Evolutionary conservation across 768 basidiomycete species (phyloP).

Genomic region (Dentipellis fragilis): DNA sequence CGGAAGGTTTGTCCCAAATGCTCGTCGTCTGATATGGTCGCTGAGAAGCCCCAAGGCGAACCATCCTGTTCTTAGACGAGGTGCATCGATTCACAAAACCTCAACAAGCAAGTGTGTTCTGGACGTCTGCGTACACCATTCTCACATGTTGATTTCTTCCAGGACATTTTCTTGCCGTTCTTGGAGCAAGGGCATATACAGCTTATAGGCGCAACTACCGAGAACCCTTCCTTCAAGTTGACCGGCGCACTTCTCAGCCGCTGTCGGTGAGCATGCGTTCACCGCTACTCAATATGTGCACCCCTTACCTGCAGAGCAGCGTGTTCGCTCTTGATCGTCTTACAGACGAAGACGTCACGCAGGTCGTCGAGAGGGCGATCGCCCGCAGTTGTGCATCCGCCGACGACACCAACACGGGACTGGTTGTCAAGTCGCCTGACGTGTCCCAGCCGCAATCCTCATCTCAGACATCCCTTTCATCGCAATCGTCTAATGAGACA

Average conservation of each 20-base stretch:
- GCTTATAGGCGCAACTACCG: slow-evolving; percentile 78
- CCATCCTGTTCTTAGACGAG: slow-evolving; percentile 75
- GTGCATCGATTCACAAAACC: slow-evolving; percentile 71
- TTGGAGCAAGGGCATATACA: slow-evolving; percentile 72
- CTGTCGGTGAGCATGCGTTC: slow-evolving; percentile 45
- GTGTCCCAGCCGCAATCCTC: background rate
- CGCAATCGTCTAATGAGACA: background rate
- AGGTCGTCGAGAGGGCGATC: slow-evolving; percentile 48
- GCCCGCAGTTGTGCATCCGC: slow-evolving; percentile 10
- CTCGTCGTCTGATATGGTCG: too few relatives aligned
- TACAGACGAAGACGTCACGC: slow-evolving; percentile 46
- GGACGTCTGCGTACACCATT: background rate
- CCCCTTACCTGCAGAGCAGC: slow-evolving; percentile 25
- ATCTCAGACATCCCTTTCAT: slow-evolving; percentile 3
- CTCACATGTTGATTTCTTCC: slow-evolving; percentile 12
- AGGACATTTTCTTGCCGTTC: slow-evolving; percentile 77
- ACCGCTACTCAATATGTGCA: too few relatives aligned
- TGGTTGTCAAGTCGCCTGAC: background rate
- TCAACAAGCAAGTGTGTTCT: slow-evolving; percentile 40
- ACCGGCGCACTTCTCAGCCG: slow-evolving; percentile 65
- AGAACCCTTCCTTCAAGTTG: slow-evolving; percentile 82
- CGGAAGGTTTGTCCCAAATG: slow-evolving; percentile 36
- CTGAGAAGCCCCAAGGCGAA: slow-evolving; percentile 35
- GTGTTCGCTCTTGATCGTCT: slow-evolving; percentile 69
- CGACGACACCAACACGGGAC: background rate